phyloP scores from a whole-genome alignment of 768 basidiomycete species.

The Leccinellum albellum region DNA sequence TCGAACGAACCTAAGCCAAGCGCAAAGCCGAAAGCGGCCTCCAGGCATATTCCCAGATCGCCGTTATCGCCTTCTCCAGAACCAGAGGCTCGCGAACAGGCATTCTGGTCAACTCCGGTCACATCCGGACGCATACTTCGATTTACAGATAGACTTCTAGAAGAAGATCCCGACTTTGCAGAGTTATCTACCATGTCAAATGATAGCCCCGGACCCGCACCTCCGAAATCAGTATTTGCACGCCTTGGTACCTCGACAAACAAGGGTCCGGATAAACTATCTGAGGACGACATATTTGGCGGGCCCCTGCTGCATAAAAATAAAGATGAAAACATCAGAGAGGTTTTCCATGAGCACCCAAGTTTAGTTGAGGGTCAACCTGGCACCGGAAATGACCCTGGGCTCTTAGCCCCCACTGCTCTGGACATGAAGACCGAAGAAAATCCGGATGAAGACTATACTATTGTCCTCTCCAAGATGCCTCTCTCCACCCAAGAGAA shows the following conservation, averaged over 20 bases:
- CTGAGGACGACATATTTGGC: slow-evolving; percentile 9
- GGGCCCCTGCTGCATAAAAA: neutral
- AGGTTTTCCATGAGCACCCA: slow-evolving; percentile 10
- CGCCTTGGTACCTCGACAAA: slow-evolving; percentile 14
- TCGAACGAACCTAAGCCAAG: slow-evolving; percentile 15
- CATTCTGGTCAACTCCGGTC: slow-evolving; percentile 61
- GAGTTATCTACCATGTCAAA: slow-evolving; percentile 48
- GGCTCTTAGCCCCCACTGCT: neutral
- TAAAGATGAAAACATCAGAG: slow-evolving; percentile 1
- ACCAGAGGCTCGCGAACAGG: slow-evolving; percentile 45
- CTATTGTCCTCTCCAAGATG: slow-evolving; percentile 28
- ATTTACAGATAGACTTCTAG: slow-evolving; percentile 59
- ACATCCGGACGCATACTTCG: slow-evolving; percentile 53
- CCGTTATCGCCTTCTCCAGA: slow-evolving; percentile 19
- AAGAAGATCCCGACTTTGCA: slow-evolving; percentile 59
- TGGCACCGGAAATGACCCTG: slow-evolving; percentile 5
- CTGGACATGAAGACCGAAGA: slow-evolving; percentile 8
- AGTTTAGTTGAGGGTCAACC: slow-evolving; percentile 9
- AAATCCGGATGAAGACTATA: slow-evolving; percentile 27
- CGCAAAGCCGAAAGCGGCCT: slow-evolving; percentile 7
- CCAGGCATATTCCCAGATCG: slow-evolving; percentile 12
- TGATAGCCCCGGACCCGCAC: slow-evolving; percentile 38
- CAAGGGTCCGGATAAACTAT: neutral
- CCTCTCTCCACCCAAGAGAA: neutral
- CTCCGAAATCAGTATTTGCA: slow-evolving; percentile 29